Evolutionary conservation across 2,329 filamentous ascomycete species (phyloP).

Genomic region (Trichoderma guizhouense): DNA sequence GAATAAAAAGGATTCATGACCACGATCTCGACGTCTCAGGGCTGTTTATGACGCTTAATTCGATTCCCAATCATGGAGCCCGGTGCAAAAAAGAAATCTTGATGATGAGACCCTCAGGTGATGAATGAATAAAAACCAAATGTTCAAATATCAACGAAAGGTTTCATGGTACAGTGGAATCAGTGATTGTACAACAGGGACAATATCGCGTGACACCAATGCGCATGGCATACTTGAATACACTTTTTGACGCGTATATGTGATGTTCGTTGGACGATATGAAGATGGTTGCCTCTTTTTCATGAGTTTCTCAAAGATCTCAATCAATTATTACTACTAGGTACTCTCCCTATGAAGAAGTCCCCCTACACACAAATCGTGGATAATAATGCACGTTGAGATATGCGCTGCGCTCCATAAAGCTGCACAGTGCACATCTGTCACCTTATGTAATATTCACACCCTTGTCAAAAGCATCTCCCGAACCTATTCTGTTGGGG

Average conservation of each 20-base stretch:
- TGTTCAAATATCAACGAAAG: background rate
- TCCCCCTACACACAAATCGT: background rate
- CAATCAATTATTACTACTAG: background rate
- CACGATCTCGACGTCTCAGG: conserved; percentile 27
- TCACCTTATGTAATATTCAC: conserved; percentile 15
- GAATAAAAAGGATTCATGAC: conserved; percentile 43
- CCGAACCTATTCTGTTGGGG: conserved; percentile 18
- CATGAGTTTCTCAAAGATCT: background rate
- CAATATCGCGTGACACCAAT: background rate
- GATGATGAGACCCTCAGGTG: conserved; percentile 11
- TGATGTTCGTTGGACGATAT: background rate
- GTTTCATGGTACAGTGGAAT: background rate
- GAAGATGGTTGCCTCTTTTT: background rate
- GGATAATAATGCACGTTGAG: conserved; percentile 12
- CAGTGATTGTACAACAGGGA: background rate
- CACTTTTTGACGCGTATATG: background rate
- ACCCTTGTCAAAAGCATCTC: conserved; percentile 17
- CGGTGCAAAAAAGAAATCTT: conserved; percentile 9
- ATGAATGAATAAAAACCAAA: conserved; percentile 15
- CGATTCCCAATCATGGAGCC: conserved; percentile 17
- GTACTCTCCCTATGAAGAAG: background rate
- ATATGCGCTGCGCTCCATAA: background rate
- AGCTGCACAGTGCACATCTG: background rate
- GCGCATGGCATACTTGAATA: background rate
- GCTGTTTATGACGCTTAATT: conserved; percentile 18